Percentiles rank a stretch among this genome's conserved stretches.
Evolutionary conservation across 257 asterid species (phyloP).

Genomic region (Galeopsis tetrahit): DNA sequence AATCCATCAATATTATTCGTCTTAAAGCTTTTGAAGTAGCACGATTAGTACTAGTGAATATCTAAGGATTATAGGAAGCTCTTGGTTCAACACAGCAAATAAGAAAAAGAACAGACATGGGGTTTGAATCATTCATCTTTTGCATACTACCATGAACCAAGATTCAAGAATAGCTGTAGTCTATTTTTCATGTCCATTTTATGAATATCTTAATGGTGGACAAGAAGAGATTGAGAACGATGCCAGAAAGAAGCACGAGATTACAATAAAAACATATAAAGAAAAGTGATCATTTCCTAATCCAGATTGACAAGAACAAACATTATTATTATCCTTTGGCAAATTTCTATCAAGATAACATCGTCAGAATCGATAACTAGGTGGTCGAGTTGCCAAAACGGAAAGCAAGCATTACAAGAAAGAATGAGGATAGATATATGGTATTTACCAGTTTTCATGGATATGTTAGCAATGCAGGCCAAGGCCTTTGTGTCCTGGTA

Average conservation of each 20-base stretch:
- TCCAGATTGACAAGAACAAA: constrained; percentile 8
- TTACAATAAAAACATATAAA: neutral
- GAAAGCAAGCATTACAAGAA: neutral
- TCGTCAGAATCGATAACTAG: too few species aligned
- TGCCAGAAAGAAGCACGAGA: neutral
- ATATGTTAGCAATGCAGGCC: constrained; percentile 52
- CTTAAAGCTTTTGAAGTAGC: constrained; percentile 1
- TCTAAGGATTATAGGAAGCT: neutral
- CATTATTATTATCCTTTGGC: neutral
- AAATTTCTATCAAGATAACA: neutral
- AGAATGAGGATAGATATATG: neutral
- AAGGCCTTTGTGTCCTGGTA: constrained; percentile 48
- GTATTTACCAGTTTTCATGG: constrained; percentile 58
- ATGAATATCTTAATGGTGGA: neutral
- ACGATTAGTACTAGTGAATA: neutral
- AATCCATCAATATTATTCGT: constrained; percentile 21
- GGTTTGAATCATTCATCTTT: neutral
- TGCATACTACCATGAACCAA: neutral
- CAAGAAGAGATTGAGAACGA: neutral
- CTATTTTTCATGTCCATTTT: too few species aligned
- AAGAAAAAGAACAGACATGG: neutral
- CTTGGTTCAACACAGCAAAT: neutral
- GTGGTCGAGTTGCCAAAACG: neutral
- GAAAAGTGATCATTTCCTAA: neutral
- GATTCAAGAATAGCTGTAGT: neutral